Conservation (phyloP, 306 rosid genomes). For the Fragaria vesca region DNA sequence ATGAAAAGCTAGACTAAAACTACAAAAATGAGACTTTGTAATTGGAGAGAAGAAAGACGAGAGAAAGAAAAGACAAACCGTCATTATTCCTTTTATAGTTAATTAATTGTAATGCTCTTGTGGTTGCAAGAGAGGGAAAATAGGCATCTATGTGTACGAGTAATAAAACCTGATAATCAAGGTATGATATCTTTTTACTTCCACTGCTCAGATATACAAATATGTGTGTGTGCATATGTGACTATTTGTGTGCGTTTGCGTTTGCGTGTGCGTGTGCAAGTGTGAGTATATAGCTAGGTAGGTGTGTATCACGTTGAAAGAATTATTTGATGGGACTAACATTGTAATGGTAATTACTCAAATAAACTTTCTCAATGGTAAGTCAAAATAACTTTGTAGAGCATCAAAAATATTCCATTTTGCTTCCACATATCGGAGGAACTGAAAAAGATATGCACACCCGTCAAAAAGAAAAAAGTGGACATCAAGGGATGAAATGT, state of each 20-base stretch:
- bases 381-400: background rate
- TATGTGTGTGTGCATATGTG: background rate
- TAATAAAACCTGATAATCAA: constrained; percentile 45
- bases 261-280: background rate
- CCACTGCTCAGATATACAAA: background rate
- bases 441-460: background rate
- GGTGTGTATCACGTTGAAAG: background rate
- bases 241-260: background rate
- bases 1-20: too few species aligned
- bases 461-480: background rate
- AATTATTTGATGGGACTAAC: background rate
- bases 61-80: background rate
- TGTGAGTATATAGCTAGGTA: background rate
- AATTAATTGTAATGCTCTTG: constrained; percentile 30
- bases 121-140: constrained; percentile 45
- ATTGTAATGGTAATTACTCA: background rate
- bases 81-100: constrained; percentile 13
- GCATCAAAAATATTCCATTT: background rate
- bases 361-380: background rate
- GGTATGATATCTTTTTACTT: constrained; percentile 32
- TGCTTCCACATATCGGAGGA: background rate
- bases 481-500: background rate
- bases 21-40: too few species aligned
- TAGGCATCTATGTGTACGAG: constrained; percentile 41
- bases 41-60: too few species aligned